Percentiles rank a stretch among this genome's conserved stretches.
phyloP scores from a whole-genome alignment of 2,329 filamentous ascomycete genomes.

The Penicillium janthinellum region DNA sequence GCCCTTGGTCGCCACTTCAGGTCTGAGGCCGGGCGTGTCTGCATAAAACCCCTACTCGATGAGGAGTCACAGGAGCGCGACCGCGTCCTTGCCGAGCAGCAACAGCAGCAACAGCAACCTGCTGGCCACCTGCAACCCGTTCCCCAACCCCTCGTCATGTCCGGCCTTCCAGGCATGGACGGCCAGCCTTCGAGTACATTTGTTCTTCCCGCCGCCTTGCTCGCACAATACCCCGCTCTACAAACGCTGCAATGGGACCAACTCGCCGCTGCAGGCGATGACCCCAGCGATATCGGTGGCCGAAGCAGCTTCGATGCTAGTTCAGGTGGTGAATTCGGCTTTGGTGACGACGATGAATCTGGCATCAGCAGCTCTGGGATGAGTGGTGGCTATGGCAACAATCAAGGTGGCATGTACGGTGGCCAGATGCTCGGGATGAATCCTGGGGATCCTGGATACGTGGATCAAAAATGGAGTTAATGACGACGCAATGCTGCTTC shows the following conservation, averaged over 20 bases:
- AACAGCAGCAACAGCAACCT: slow-evolving; percentile 61
- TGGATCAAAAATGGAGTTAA: slow-evolving; percentile 34
- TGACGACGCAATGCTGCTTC: slow-evolving; percentile 13
- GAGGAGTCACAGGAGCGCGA: slow-evolving; percentile 87
- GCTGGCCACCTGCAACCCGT: slow-evolving; percentile 62
- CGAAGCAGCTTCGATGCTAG: slow-evolving; percentile 56
- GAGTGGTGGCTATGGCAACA: slow-evolving; percentile 37
- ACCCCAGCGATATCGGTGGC: slow-evolving; percentile 63
- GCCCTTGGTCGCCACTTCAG: slow-evolving; percentile 92
- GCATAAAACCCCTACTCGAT: slow-evolving; percentile 94
- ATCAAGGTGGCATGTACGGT: slow-evolving; percentile 36
- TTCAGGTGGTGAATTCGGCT: slow-evolving; percentile 47
- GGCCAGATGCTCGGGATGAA: slow-evolving; percentile 35
- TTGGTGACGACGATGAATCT: slow-evolving; percentile 45
- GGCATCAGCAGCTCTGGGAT: slow-evolving; percentile 40
- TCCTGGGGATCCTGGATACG: slow-evolving; percentile 30
- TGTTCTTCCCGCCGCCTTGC: slow-evolving; percentile 78
- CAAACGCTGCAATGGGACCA: slow-evolving; percentile 87
- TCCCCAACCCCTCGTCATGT: slow-evolving; percentile 62
- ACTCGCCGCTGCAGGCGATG: slow-evolving; percentile 62
- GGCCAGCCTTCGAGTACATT: slow-evolving; percentile 63
- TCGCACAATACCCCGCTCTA: slow-evolving; percentile 92
- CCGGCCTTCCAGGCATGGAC: slow-evolving; percentile 62
- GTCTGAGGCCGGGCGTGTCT: slow-evolving; percentile 91
- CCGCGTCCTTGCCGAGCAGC: slow-evolving; percentile 71